Evolutionary conservation across 225 moss, liverwort and hornwort genomes (phyloP), one percentile per base, ranked within the genome.

Genomic region (Physcomitrellopsis africana): DNA sequence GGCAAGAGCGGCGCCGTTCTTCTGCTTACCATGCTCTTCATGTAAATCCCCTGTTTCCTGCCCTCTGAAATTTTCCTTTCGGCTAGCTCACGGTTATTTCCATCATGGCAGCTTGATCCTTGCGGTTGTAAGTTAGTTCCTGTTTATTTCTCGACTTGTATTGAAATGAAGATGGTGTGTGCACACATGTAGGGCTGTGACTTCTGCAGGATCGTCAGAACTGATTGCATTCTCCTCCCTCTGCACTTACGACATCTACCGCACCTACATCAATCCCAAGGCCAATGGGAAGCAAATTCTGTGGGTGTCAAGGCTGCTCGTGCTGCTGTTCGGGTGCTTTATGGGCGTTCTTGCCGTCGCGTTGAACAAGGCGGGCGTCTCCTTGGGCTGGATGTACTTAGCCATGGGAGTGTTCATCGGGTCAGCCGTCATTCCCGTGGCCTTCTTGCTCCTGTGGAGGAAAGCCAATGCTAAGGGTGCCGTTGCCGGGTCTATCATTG

Each of bases 321-420:
- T 94, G 65, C 61, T 94, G 9, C 0, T 14, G 18, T 94, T 96
- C 67, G 96, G 96, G 3, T 70, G 82, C 68, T 87, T 96, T 67
- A 96, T 96, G 96, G 96, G 96, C 7, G 96, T 96, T 24, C 73
- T 96, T 71, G 96, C 96, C 0, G 83, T 86, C 64, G 1, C 91
- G 5, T 65, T 96, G 63, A 96, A 96, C 83, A 79, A 82, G 18
- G 96, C 94, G 3, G 87, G 89, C 0, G 94, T 96, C 17, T 91
- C 96, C 2, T 78, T 96, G 1, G 94, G 96, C 8, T 96, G 96
- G 96, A 94, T 96, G 94, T 96, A 96, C 47, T 29, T 96, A 45
- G 96, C 96, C 8, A 96, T 96, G 96, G 96, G 96, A 27, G 91
- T 96, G 13, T 91, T 94, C 79, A 94, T 94, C 27, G 96, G 96